phyloP scores from a whole-genome alignment of 768 basidiomycete genomes.

The Boletus pseudo-olivaceus region DNA sequence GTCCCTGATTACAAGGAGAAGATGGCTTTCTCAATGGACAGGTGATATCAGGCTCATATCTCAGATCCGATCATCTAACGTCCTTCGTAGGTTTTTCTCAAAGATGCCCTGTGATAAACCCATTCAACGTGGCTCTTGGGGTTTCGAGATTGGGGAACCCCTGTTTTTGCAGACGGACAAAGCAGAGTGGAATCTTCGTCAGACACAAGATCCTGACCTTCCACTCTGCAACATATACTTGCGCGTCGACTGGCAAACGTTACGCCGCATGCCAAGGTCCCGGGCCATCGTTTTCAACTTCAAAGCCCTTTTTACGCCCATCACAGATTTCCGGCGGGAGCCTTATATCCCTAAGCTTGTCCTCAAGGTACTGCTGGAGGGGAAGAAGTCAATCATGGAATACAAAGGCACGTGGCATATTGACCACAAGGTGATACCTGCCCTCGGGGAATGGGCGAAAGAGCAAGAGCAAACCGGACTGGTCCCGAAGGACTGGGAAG shows the following conservation, averaged over 20 bases:
- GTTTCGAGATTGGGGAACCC: slow-evolving; percentile 47
- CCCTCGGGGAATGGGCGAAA: slow-evolving; percentile 41
- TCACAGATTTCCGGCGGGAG: slow-evolving; percentile 41
- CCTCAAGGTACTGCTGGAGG: slow-evolving; percentile 41
- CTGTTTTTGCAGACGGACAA: slow-evolving; percentile 42
- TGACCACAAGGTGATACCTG: slow-evolving; percentile 44
- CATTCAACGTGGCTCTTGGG: slow-evolving; percentile 53
- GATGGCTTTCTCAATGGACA: slow-evolving; percentile 47
- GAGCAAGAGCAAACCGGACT: slow-evolving; percentile 47
- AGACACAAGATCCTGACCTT: slow-evolving; percentile 35
- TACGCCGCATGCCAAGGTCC: slow-evolving; percentile 46
- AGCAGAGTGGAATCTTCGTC: slow-evolving; percentile 34
- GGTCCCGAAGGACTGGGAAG: slow-evolving; percentile 47
- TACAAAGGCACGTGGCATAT: slow-evolving; percentile 44
- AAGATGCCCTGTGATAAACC: slow-evolving; percentile 46
- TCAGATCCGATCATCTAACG: not conserved
- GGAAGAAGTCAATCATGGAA: slow-evolving; percentile 36
- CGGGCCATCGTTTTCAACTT: slow-evolving; percentile 51
- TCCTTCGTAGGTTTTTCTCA: slow-evolving; percentile 39
- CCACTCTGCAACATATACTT: slow-evolving; percentile 40
- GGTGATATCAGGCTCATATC: slow-evolving; percentile 28
- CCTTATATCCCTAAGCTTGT: slow-evolving; percentile 47
- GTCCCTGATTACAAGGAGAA: slow-evolving; percentile 51
- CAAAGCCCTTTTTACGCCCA: slow-evolving; percentile 51
- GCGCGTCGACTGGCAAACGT: slow-evolving; percentile 55